Conservation (phyloP, 129 eudicot species). For the Artemisia argyi region DNA sequence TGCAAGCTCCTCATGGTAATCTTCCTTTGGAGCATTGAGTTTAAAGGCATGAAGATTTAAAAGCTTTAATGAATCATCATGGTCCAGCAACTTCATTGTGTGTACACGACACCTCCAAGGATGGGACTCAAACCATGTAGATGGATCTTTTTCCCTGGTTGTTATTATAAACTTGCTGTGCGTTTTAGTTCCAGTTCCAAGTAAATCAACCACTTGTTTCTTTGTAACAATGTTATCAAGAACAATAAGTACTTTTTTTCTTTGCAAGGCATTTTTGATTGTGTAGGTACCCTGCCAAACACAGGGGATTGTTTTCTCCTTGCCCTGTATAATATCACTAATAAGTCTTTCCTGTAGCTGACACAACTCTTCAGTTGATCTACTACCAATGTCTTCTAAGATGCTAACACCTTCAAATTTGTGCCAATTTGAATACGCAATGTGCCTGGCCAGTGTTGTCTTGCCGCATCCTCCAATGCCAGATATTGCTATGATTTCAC, state of each 20-base stretch:
- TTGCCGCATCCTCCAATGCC: constrained; percentile 34
- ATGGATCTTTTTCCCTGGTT: neutral
- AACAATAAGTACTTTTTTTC: constrained; percentile 15
- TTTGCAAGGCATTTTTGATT: neutral
- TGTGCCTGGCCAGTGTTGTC: constrained; percentile 28
- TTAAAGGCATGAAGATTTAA: neutral
- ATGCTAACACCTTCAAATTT: constrained; percentile 23
- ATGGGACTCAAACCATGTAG: neutral
- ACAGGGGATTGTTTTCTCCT: neutral
- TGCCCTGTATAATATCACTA: too few relatives aligned
- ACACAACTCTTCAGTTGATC: constrained; percentile 12
- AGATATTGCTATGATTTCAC: neutral
- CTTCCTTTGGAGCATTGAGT: neutral
- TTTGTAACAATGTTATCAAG: constrained; percentile 13
- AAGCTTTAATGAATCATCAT: neutral
- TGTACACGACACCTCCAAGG: neutral
- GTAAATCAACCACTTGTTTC: neutral
- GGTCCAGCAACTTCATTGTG: neutral
- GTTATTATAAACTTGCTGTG: neutral
- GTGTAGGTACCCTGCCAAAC: neutral
- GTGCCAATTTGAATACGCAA: constrained; percentile 8
- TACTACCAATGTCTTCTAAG: neutral
- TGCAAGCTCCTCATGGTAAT: neutral
- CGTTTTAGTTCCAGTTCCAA: constrained; percentile 5
- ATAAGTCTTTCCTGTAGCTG: neutral